phyloP scores from a whole-genome alignment of 768 basidiomycete species.

The Macrolepiota albuminosa region DNA sequence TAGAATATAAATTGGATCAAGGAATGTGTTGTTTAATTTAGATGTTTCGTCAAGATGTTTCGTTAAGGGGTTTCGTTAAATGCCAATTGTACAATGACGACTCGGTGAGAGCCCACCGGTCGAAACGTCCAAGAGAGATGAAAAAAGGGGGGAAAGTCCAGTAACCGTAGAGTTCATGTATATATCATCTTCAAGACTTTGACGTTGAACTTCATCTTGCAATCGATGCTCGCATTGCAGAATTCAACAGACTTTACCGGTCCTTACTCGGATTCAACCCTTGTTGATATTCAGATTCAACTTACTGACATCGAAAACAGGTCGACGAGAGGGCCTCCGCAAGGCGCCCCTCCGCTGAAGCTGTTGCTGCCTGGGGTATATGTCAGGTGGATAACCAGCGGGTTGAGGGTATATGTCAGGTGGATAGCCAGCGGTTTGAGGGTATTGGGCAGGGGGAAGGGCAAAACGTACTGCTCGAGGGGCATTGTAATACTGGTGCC shows the following conservation, averaged over 20 bases:
- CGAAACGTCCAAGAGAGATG: not conserved
- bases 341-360: not conserved
- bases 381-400: constrained; percentile 3
- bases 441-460: constrained; percentile 4
- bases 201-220: not conserved
- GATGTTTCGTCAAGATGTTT: no score
- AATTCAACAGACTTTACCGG: not conserved
- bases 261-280: not conserved
- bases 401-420: constrained; percentile 4
- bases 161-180: not conserved
- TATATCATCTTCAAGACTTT: not conserved
- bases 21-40: no score
- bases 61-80: no score
- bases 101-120: no score
- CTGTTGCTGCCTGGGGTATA: constrained; percentile 10
- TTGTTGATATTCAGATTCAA: not conserved
- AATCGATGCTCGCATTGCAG: not conserved
- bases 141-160: not conserved
- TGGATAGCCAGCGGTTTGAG: constrained; percentile 6
- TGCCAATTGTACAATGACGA: no score
- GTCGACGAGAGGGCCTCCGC: constrained; percentile 8
- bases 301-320: constrained; percentile 4
- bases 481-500: not conserved
- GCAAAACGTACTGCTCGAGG: not conserved
- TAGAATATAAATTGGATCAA: no score